A percentile compares a stretch with the other conserved stretches of the same genome.
phyloP scores from a whole-genome alignment of 1,284 basidiomycete species.

The Puccinia hordei region DNA sequence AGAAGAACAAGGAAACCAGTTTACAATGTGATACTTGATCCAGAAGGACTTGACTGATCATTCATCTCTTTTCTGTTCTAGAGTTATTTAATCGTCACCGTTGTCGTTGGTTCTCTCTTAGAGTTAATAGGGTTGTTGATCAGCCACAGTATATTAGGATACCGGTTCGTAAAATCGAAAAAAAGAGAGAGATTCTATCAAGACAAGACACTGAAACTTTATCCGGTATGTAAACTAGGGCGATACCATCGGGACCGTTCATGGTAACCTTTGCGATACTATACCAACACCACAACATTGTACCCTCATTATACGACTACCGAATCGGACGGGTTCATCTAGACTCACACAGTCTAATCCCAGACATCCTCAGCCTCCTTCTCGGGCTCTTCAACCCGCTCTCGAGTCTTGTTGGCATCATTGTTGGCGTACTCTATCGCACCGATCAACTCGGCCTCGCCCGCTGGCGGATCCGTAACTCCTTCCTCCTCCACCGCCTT shows the following conservation, averaged over 20 bases:
- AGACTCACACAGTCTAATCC: slow-evolving; percentile 36
- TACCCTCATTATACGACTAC: slow-evolving; percentile 38
- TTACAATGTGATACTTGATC: no score
- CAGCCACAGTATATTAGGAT: slow-evolving; percentile 29
- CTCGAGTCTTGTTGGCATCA: slow-evolving; percentile 17
- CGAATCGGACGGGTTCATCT: not conserved
- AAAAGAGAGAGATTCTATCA: no score
- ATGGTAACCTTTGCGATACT: slow-evolving; percentile 43
- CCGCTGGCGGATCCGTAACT: slow-evolving; percentile 18
- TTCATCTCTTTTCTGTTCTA: not conserved
- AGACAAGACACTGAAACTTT: no score
- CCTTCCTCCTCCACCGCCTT: not conserved
- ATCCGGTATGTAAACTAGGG: slow-evolving; percentile 20
- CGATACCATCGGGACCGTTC: slow-evolving; percentile 49
- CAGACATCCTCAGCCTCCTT: slow-evolving; percentile 5
- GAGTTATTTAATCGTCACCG: slow-evolving; percentile 27
- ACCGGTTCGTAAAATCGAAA: slow-evolving; percentile 20
- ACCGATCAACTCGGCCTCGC: slow-evolving; percentile 8
- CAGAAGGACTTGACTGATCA: not conserved
- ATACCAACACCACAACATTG: slow-evolving; percentile 30
- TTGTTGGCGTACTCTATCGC: slow-evolving; percentile 13
- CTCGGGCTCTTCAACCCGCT: slow-evolving; percentile 25
- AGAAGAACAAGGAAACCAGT: no score
- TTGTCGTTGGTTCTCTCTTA: slow-evolving; percentile 31
- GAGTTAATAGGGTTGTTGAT: slow-evolving; percentile 35